phyloP scores from a whole-genome alignment of 2,329 filamentous ascomycete species.

The Calonectria pseudoturangicola region DNA sequence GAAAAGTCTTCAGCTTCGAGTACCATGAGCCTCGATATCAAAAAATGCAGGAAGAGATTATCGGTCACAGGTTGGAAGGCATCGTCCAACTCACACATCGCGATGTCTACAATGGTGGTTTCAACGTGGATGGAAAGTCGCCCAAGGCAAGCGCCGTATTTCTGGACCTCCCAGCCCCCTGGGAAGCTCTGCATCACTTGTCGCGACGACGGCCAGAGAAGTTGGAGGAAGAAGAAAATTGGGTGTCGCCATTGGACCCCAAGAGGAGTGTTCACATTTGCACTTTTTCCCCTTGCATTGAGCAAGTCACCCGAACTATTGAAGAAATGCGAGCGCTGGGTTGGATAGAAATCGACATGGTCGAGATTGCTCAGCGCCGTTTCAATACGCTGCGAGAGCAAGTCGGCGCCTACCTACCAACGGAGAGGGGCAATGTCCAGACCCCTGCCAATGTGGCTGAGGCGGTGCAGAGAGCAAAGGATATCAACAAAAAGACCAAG shows the following conservation, averaged over 20 bases:
- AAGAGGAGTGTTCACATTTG: conserved; percentile 86
- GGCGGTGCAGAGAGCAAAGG: conserved; percentile 82
- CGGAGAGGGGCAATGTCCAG: conserved; percentile 82
- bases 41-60: conserved; percentile 81
- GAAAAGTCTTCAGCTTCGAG: conserved; percentile 88
- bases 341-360: conserved; percentile 96
- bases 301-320: conserved; percentile 93
- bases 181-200: conserved; percentile 86
- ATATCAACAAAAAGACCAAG: conserved; percentile 82
- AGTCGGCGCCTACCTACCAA: conserved; percentile 78
- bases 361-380: conserved; percentile 87
- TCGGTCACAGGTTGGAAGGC: conserved; percentile 78
- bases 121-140: conserved; percentile 76
- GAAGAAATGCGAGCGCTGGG: conserved; percentile 85
- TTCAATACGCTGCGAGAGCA: conserved; percentile 90
- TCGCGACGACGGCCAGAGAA: conserved; percentile 68
- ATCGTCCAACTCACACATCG: conserved; percentile 85
- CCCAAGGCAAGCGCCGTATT: conserved; percentile 83
- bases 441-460: conserved; percentile 85
- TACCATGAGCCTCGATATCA: conserved; percentile 84
- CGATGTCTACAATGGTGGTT: conserved; percentile 86
- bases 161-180: conserved; percentile 87
- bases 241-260: conserved; percentile 81
- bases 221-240: conserved; percentile 57
- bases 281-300: conserved; percentile 97